Base-by-base conservation (phyloP, 108 stramenopile species). In the Schizochytrium sp. region DNA sequence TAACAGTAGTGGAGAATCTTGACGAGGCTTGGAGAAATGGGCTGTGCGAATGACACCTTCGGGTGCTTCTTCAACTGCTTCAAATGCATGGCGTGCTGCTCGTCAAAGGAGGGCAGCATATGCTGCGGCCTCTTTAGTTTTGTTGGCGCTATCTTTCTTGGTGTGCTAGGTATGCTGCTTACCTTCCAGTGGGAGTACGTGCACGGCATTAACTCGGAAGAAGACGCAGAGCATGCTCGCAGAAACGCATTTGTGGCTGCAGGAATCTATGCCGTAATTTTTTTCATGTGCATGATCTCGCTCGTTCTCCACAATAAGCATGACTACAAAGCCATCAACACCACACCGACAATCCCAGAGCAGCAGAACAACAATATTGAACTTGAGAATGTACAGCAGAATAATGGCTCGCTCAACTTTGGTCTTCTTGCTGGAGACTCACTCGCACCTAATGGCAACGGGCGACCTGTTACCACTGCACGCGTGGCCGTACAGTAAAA, bases 41-140 rank as follows among this genome's bases (percentile, higher is more conserved):
- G 28, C 28, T 28, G 28, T 28, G 28, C 28, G 28, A 28, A 28
- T 60, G 64, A 69, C 42, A 69, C 12, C 8, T 44, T 69, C 42
- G 64, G 64, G 64, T 38, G 42, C 64, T 69, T 38, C 2, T 38
- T 69, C 42, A 44, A 69, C 15, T 83, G 76, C 76, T n/a, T 83
- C 76, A 49, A 83, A 53, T 83, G 76, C 53, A 55, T 83, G 76
- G 76, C 53, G 76, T 83, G 76, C 76, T 83, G 76, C 76, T 19
- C 76, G 50, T 55, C 76, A 47, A 83, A 83, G 3, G 76, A n/a
- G 15, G 76, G 76, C 17, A 83, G 76, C 76, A 38, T 83, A n/a
- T 83, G 76, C 76, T 83, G 76, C 76, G 76, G 28, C n/a, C 10
- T 83, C 76, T 83, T 83, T 40, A 83, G 76, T 50, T 5, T 42